Base-by-base conservation (phyloP, 2,329 filamentous ascomycete species). In the Penicillium brevicompactum region DNA sequence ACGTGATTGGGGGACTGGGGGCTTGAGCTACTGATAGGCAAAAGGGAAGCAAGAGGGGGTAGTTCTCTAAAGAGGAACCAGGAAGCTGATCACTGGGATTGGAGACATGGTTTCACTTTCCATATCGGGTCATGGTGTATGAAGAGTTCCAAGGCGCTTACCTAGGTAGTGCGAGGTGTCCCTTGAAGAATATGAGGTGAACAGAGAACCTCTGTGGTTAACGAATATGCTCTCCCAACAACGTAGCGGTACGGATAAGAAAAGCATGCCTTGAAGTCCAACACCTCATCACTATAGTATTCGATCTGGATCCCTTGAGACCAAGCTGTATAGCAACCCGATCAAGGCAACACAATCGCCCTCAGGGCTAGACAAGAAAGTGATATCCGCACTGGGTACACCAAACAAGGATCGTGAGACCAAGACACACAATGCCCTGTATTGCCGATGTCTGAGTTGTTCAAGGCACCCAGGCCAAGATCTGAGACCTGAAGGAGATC, bases 401-500 rank as follows among this genome's bases (percentile, higher is more conserved):
- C 21, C 13, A 47, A 32, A 51, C 45, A 52, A 18, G 34, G 13
- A 34, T n/a, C 24, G 13, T 10, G 32, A 37, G 21, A 8, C n/a
- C 14, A 38, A 44, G 38, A 38, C 6, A 38, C 13, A 27, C 7
- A 44, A 21, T 9, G 31, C 14, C 32, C 44, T 34, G 16, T 21
- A 27, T 51, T 21, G 32, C 24, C 13, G 3, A 54, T 54, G 52
- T 51, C 52, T 54, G 47, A 54, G 52, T 11, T 7, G 13, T 7
- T 21, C 10, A 40, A 24, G 16, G 14, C 32, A 7, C 27, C 8
- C 43, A 58, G 47, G 21, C 7, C 13, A 46, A 44, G 24, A 8
- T 43, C 18, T 50, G 53, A 61, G 38, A 51, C 49, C 31, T 38
- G 51, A 55, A 52, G 55, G 49, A 46, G 18, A 21, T 10, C 27